These are phyloP conservation scores for Microbotryum violaceum DNA, from an alignment of 1,284 basidiomycete species.

Conservation along the genomic window DNA sequence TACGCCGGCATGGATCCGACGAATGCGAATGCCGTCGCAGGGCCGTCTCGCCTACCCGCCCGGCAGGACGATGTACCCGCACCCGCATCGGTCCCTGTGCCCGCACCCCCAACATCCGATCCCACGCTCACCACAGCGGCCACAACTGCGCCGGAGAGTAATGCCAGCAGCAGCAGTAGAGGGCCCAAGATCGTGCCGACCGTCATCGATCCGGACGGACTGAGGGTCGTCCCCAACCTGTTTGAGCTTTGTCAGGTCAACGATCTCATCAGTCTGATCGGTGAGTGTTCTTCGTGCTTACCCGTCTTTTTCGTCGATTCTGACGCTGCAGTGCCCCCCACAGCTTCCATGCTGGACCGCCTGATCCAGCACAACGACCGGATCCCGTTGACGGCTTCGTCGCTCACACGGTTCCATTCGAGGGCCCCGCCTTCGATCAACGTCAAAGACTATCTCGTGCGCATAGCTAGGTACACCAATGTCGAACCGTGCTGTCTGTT, in stretches of 20 bases:
- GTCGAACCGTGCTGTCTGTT: slow-evolving; percentile 86
- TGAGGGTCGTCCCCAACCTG: slow-evolving; percentile 23
- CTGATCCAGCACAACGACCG: slow-evolving; percentile 87
- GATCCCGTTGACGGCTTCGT: slow-evolving; percentile 74
- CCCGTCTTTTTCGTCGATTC: slow-evolving; percentile 8
- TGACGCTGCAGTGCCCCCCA: slow-evolving; percentile 14
- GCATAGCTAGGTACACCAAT: slow-evolving; percentile 85
- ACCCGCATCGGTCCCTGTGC: not conserved
- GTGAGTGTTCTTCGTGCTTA: slow-evolving; percentile 45
- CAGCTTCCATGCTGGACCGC: slow-evolving; percentile 88
- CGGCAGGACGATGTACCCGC: too few species aligned
- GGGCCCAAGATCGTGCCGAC: slow-evolving; percentile 18
- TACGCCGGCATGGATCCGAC: slow-evolving; percentile 12
- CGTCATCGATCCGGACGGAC: slow-evolving; percentile 18
- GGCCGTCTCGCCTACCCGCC: slow-evolving; percentile 6
- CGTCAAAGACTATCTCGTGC: slow-evolving; percentile 78
- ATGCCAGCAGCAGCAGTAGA: not conserved
- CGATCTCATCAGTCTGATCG: slow-evolving; percentile 73
- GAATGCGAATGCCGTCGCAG: slow-evolving; percentile 20
- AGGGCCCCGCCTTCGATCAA: slow-evolving; percentile 73
- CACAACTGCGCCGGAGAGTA: not conserved
- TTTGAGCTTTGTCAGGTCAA: slow-evolving; percentile 52
- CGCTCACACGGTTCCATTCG: slow-evolving; percentile 86
- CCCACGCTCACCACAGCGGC: not conserved
- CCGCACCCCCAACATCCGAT: not conserved